Conservation (phyloP, 257 asterid genomes). For the Nemophila menziesii region DNA sequence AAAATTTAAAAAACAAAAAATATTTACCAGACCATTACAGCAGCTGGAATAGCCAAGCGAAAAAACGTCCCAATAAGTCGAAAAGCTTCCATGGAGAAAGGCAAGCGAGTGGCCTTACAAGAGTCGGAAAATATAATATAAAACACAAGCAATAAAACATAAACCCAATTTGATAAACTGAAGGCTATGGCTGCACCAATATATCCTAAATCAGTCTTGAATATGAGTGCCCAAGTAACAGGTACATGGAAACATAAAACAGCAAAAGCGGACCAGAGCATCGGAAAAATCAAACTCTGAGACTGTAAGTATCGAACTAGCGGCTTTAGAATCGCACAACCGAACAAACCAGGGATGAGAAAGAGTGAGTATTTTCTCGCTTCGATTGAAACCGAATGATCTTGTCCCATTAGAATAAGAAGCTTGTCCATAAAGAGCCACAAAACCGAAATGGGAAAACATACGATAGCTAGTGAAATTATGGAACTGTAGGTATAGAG, state of each 20-base stretch:
- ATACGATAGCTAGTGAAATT: slow-evolving; percentile 28
- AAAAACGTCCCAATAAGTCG: slow-evolving; percentile 33
- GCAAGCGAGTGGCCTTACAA: slow-evolving; percentile 27
- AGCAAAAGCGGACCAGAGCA: slow-evolving; percentile 28
- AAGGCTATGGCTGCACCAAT: slow-evolving; percentile 43
- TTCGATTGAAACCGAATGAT: slow-evolving; percentile 30
- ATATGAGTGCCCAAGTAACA: slow-evolving; percentile 35
- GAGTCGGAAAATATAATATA: slow-evolving; percentile 29
- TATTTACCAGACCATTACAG: slow-evolving; percentile 57
- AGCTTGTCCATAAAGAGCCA: slow-evolving; percentile 42
- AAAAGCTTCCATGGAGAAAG: slow-evolving; percentile 31
- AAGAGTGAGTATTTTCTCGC: slow-evolving; percentile 28
- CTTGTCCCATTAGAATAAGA: slow-evolving; percentile 36
- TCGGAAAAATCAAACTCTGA: slow-evolving; percentile 44
- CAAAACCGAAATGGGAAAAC: slow-evolving; percentile 36
- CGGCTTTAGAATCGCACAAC: slow-evolving; percentile 38
- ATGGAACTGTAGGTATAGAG: slow-evolving; percentile 35
- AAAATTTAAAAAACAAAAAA: not conserved
- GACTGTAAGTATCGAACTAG: slow-evolving; percentile 43
- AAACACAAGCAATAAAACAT: slow-evolving; percentile 30
- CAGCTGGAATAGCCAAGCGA: slow-evolving; percentile 46
- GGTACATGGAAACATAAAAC: slow-evolving; percentile 46
- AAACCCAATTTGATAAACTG: slow-evolving; percentile 41
- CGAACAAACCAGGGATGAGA: slow-evolving; percentile 43
- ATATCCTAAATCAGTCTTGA: slow-evolving; percentile 23